Percentiles rank a stretch among this genome's conserved stretches.
Conservation (phyloP, 257 asterid species). For the Cruciata laevipes region DNA sequence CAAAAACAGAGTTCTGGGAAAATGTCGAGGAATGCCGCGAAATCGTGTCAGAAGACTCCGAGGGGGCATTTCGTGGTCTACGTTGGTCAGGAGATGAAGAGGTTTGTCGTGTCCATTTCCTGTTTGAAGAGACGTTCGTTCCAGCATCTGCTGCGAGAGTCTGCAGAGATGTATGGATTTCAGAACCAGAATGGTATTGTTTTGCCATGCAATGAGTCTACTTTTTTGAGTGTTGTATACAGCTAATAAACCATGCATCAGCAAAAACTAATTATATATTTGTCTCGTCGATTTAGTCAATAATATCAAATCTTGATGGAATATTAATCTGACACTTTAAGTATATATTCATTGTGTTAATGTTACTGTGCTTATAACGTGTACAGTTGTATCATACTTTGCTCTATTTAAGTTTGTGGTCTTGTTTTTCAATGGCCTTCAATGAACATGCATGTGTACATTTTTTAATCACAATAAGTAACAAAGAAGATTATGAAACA, state of each 20-base stretch:
- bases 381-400: too few species aligned
- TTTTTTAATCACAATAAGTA: too few species aligned
- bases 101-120: slow-evolving; percentile 48
- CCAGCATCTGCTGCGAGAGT: slow-evolving; percentile 40
- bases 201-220: slow-evolving; percentile 48
- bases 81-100: slow-evolving; percentile 39
- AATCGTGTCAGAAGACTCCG: slow-evolving; percentile 30
- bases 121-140: slow-evolving; percentile 42
- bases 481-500: too few species aligned
- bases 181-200: slow-evolving; percentile 32
- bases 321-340: too few species aligned
- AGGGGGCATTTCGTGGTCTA: slow-evolving; percentile 66
- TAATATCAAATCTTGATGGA: not conserved
- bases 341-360: not conserved
- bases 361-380: too few species aligned
- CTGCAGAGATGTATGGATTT: slow-evolving; percentile 58
- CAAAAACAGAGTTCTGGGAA: not conserved
- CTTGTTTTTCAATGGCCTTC: too few species aligned
- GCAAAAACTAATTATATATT: not conserved
- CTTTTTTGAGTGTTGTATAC: slow-evolving; percentile 25
- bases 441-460: too few species aligned
- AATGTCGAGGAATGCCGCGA: not conserved
- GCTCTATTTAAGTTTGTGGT: too few species aligned
- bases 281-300: not conserved
- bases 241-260: not conserved